Percentiles rank a stretch among this genome's conserved stretches.
phyloP scores from a whole-genome alignment of 352 stramenopile genomes.

The Phytopythium aichiense region DNA sequence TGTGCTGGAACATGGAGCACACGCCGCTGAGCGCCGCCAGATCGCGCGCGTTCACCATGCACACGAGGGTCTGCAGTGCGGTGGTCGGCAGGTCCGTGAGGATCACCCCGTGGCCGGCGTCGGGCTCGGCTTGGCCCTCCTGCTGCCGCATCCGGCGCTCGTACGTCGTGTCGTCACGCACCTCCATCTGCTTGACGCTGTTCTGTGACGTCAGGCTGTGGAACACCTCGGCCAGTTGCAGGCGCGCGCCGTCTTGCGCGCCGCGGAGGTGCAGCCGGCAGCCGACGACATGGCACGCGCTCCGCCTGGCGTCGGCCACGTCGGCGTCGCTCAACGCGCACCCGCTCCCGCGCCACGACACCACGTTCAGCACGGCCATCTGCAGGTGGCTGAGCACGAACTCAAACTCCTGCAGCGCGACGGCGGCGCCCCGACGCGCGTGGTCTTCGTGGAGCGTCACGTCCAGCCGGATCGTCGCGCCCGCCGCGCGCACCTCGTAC shows the following conservation, averaged over 20 bases:
- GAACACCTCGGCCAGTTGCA: conserved; percentile 70
- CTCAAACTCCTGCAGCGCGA: conserved; percentile 49
- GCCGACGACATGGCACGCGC: conserved; percentile 60
- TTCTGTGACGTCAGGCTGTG: conserved; percentile 54
- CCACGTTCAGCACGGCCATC: conserved; percentile 30
- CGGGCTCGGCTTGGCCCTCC: neutral
- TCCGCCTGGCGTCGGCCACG: conserved; percentile 33
- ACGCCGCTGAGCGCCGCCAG: conserved; percentile 55
- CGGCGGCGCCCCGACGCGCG: conserved; percentile 6
- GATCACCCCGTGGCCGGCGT: conserved; percentile 23
- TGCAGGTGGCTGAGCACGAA: conserved; percentile 61
- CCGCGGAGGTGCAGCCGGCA: conserved; percentile 41
- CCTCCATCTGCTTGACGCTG: conserved; percentile 55
- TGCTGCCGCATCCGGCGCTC: conserved; percentile 33
- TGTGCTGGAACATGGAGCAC: conserved; percentile 72
- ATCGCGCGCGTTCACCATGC: conserved; percentile 53
- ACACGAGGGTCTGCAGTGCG: conserved; percentile 52
- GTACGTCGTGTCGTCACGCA: conserved; percentile 67
- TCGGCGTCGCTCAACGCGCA: conserved; percentile 12
- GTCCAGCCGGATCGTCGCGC: conserved; percentile 51
- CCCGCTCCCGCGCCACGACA: conserved; percentile 11
- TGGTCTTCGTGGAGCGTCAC: conserved; percentile 36
- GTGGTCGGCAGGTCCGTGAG: conserved; percentile 65
- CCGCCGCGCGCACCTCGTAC: conserved; percentile 32
- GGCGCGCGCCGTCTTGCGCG: conserved; percentile 15